phyloP scores from a whole-genome alignment of 768 basidiomycete species.

The Saitozyma sp. region DNA sequence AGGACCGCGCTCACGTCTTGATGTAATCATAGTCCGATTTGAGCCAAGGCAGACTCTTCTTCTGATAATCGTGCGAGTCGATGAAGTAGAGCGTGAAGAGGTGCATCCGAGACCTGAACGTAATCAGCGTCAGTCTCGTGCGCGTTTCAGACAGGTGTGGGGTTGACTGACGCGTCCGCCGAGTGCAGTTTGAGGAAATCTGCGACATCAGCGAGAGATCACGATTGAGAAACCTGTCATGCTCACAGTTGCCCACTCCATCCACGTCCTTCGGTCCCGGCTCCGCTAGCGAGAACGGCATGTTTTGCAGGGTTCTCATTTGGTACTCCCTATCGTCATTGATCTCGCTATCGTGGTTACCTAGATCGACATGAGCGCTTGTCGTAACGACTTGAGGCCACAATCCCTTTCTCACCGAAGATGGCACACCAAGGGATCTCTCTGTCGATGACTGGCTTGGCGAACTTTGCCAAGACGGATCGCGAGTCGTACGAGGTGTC shows the following conservation, averaged over 20 bases:
- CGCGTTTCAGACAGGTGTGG: background rate
- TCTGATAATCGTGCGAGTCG: slow-evolving; percentile 67
- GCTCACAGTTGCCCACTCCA: slow-evolving; percentile 77
- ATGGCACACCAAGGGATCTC: slow-evolving; percentile 86
- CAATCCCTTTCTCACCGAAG: slow-evolving; percentile 59
- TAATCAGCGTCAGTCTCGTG: background rate
- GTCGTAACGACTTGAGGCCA: too few species aligned
- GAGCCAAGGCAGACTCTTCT: slow-evolving; percentile 60
- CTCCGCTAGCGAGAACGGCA: slow-evolving; percentile 83
- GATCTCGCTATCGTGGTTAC: slow-evolving; percentile 75
- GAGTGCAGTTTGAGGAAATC: slow-evolving; percentile 79
- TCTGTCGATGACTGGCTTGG: slow-evolving; percentile 69
- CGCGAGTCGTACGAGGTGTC: slow-evolving; percentile 83
- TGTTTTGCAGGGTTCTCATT: slow-evolving; percentile 64
- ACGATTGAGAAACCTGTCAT: too few species aligned
- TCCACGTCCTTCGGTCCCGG: slow-evolving; percentile 79
- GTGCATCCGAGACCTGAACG: slow-evolving; percentile 73
- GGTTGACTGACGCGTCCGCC: slow-evolving; percentile 71
- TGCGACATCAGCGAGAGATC: slow-evolving; percentile 15
- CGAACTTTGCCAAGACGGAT: slow-evolving; percentile 85
- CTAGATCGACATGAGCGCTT: slow-evolving; percentile 14
- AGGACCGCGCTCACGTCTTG: slow-evolving; percentile 59
- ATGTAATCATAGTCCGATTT: slow-evolving; percentile 84
- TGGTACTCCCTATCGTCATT: slow-evolving; percentile 62
- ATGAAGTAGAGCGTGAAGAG: slow-evolving; percentile 88